These are phyloP conservation scores for Brassica cretica DNA, from an alignment of 345 rosid species.

Conservation along the genomic window DNA sequence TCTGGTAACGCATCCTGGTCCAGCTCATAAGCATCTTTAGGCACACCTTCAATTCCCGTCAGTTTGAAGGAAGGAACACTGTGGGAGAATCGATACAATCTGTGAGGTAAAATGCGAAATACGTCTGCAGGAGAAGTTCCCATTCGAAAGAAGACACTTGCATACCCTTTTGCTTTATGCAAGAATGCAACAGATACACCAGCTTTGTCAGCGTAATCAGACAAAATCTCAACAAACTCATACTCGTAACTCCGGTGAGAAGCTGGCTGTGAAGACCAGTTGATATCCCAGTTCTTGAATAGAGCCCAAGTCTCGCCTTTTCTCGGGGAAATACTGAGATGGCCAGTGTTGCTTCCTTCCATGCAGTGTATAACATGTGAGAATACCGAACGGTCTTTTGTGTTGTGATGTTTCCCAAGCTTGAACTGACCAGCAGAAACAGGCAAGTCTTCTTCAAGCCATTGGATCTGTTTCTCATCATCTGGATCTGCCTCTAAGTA, in stretches of 20 bases:
- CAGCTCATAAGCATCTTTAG: neutral
- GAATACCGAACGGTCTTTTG: neutral
- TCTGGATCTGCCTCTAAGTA: neutral
- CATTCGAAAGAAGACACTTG: neutral
- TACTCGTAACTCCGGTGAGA: neutral
- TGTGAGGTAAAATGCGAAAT: neutral
- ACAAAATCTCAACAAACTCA: neutral
- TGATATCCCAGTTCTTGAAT: neutral
- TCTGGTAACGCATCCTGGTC: neutral
- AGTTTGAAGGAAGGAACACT: neutral
- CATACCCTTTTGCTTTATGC: neutral
- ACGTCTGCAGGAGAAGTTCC: neutral
- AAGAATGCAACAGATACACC: neutral
- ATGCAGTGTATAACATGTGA: neutral
- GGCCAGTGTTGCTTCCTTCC: neutral
- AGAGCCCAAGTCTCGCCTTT: neutral
- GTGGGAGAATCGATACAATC: neutral
- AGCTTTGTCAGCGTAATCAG: neutral
- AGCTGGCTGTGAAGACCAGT: neutral
- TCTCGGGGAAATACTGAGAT: neutral
- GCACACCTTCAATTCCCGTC: neutral
- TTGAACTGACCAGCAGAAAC: neutral
- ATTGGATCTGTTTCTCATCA: neutral
- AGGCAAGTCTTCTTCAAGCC: neutral
- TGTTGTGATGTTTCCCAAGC: neutral